Evolutionary conservation across 1,139 yeast species (phyloP).

Genomic region (Kodamaea derodonti): DNA sequence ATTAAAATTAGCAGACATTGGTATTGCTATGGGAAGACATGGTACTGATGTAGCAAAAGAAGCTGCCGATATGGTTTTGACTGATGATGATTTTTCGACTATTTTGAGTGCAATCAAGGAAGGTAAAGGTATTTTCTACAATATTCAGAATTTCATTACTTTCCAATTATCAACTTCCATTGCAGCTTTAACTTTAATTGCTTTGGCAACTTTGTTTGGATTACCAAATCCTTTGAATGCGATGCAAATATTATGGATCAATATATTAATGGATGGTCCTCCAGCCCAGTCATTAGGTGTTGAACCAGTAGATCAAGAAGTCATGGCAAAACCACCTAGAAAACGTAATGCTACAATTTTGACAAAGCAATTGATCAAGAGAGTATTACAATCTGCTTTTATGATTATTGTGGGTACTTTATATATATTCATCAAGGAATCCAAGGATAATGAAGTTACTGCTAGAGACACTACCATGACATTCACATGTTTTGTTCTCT

Average conservation of each 20-base stretch:
- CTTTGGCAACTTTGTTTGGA: constrained; percentile 79
- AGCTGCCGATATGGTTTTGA: constrained; percentile 96
- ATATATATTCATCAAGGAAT: constrained; percentile 78
- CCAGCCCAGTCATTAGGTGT: constrained; percentile 98
- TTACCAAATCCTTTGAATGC: constrained; percentile 96
- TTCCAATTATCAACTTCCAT: constrained; percentile 94
- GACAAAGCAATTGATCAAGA: constrained; percentile 60
- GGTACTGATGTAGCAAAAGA: constrained; percentile 99
- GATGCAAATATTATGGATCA: constrained; percentile 97
- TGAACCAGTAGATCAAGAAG: constrained; percentile 93
- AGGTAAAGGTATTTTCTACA: constrained; percentile 93
- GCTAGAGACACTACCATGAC: constrained; percentile 99
- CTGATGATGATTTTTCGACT: constrained; percentile 94
- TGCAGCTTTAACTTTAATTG: constrained; percentile 88
- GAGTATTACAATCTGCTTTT: constrained; percentile 71
- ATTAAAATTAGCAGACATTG: constrained; percentile 91
- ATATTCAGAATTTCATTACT: constrained; percentile 89
- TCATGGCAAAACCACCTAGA: constrained; percentile 93
- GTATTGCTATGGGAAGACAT: constrained; percentile 93
- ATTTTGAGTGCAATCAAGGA: constrained; percentile 90
- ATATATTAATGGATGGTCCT: constrained; percentile 97
- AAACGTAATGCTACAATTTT: constrained; percentile 77
- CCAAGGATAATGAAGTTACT: constrained; percentile 77
- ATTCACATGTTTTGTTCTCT: constrained; percentile 90
- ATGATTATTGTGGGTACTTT: constrained; percentile 77